Conservation (phyloP, 805 yeast genomes). For the Ogataea degrootiae region DNA sequence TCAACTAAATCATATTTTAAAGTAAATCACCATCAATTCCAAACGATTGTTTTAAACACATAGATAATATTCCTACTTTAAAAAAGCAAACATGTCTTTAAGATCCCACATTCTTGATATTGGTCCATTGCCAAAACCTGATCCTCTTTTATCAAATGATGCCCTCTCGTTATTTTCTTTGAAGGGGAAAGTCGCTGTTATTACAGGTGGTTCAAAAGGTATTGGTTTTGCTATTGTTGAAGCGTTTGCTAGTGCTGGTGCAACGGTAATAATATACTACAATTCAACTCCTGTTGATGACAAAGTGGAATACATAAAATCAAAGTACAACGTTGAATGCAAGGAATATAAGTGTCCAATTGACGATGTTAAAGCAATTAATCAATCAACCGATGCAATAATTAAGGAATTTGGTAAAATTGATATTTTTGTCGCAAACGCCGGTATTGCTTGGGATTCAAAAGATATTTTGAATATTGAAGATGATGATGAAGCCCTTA, state of each 20-base stretch:
- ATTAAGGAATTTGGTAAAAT: constrained; percentile 70
- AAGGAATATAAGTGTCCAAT: constrained; percentile 64
- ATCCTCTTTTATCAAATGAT: constrained; percentile 46
- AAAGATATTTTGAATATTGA: constrained; percentile 48
- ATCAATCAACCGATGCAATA: constrained; percentile 43
- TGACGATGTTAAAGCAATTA: constrained; percentile 45
- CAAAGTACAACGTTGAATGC: constrained; percentile 55
- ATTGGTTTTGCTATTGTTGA: constrained; percentile 80
- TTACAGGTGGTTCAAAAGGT: constrained; percentile 83
- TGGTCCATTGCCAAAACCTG: constrained; percentile 44
- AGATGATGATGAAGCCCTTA: constrained; percentile 40
- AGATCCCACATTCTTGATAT: constrained; percentile 12
- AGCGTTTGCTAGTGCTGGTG: constrained; percentile 84
- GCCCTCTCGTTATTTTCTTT: constrained; percentile 68
- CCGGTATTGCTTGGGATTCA: constrained; percentile 79
- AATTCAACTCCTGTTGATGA: constrained; percentile 59
- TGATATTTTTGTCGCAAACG: constrained; percentile 84
- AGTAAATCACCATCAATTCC: no score
- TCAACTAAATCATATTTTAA: no score
- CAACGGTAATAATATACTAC: constrained; percentile 71
- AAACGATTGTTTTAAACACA: no score
- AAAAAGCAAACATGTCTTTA: no score
- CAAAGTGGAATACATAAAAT: constrained; percentile 50
- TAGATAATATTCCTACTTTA: no score
- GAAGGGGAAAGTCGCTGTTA: constrained; percentile 79